Evolutionary conservation across 2,329 filamentous ascomycete species (phyloP), one percentile per base, ranked within the genome.

Genomic region (Botrytis paeoniae): DNA sequence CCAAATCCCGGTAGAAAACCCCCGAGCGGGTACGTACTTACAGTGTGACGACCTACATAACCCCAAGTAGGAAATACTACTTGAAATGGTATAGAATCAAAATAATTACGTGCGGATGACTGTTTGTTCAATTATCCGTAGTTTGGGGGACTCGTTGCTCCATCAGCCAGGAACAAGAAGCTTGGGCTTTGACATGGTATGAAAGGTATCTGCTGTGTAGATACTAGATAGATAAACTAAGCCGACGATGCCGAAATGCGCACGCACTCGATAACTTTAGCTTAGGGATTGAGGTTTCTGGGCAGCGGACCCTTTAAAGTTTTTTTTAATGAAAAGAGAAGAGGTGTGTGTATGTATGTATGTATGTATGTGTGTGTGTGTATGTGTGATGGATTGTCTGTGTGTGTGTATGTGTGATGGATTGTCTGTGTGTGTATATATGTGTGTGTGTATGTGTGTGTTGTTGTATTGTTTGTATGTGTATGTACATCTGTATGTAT

Each of bases 101-200:
- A 16, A 39, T 0, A 2, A 25, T 61, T 37, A 25, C 4, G 35
- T 39, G 12, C 35, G 14, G 60, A 62, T 62, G 59, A 62, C 35
- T 39, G 12, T 12, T n/a, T 54, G 6, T n/a, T 37, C 25, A 6
- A 4, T 62, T 14, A 39, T 37, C 22, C 35, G 35, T 35, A 61
- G 22, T 16, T 61, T 48, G 22, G 12, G 14, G 20, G 35, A 62
- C 61, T 37, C 61, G 14, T 63, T 63, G 37, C 16, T 18, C 61
- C 61, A 63, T 29, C 61, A 43, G 37, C 61, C 61, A 63, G 61
- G 61, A 63, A 63, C 61, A n/a, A 63, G 61, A 63, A 63, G 61
- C 61, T 63, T 63, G 61, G 61, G 43, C 61, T 39, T 18, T 9
- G 22, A 39, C 59, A 37, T 37, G 35, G 35, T 37, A 22, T 25